Conservation (phyloP, 257 asterid species). For the Solanum corneliomulleri region DNA sequence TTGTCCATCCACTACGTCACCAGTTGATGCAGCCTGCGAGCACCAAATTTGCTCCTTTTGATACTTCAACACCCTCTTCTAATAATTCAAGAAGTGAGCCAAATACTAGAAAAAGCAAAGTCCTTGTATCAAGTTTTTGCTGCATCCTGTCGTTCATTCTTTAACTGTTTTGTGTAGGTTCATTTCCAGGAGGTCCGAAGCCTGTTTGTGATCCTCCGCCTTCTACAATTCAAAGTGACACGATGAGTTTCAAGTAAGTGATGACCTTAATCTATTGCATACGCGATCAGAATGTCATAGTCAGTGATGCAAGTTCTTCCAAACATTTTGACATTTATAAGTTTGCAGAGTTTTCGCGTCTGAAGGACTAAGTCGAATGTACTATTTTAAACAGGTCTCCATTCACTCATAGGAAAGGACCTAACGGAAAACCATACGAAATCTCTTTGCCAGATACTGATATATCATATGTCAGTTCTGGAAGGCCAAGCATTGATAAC, state of each 20-base stretch:
- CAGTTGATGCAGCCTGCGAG: slow-evolving; percentile 41
- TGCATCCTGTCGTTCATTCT: neutral
- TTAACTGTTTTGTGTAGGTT: neutral
- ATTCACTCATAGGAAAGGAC: slow-evolving; percentile 55
- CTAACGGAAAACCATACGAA: slow-evolving; percentile 73
- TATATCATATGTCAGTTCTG: slow-evolving; percentile 74
- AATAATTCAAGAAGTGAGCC: slow-evolving; percentile 12
- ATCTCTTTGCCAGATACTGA: slow-evolving; percentile 56
- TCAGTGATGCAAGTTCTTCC: neutral
- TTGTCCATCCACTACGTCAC: slow-evolving; percentile 56
- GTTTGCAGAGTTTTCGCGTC: neutral
- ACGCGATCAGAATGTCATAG: neutral
- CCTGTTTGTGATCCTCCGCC: neutral
- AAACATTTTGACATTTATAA: neutral
- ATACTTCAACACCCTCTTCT: slow-evolving; percentile 7
- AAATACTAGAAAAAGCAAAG: neutral
- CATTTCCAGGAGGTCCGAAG: neutral
- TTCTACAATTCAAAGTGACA: neutral
- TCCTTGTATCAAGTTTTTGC: neutral
- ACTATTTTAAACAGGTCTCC: slow-evolving; percentile 56
- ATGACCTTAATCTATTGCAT: neutral
- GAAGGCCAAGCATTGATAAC: slow-evolving; percentile 58
- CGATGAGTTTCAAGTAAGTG: neutral
- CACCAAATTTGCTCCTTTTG: slow-evolving; percentile 20
- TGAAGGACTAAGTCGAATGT: slow-evolving; percentile 2